Base-by-base conservation (phyloP, 495 filamentous ascomycete genomes). In the Entonaema liquescens region DNA sequence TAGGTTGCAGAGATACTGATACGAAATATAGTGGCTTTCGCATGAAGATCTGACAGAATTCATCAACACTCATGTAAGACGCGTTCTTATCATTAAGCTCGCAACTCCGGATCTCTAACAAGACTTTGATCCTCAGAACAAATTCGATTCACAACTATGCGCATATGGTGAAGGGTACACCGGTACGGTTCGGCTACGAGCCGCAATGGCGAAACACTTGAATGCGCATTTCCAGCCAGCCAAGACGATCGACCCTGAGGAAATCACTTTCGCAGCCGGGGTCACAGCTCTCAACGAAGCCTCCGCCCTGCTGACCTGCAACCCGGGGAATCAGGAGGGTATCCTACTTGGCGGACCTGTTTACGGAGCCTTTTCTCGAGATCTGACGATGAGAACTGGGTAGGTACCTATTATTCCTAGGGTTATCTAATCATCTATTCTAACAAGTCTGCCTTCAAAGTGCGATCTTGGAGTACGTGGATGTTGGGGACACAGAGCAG, bases 301-400 rank as follows among this genome's bases (percentile, higher is more conserved):
- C 40, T 67, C 83, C 12, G 81, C 82, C 0, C 80, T 79, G 71
- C 62, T 75, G 3, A 78, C 87, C 4, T 78, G 74, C 15, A 59
- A 74, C 26, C 67, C 80, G 0, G 82, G 88, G 71, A 76, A 74
- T 0, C 82, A 83, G 0, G 85, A 89, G 52, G 82, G 81, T 0
- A 82, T 89, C 35, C 52, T 89, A 17, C 75, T 89, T 0, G 82
- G 81, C 6, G 67, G 75, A 11, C 86, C 86, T 6, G 82, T 80
- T 54, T 89, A 89, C 59, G 81, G 82, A 19, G 78, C 76, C 1
- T 87, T 89, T 57, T 33, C 67, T 1, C 35, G 42, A 7, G 80
- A 78, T 54, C 62, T 76, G 21, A 57, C 23, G 2, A 74, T 71
- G 59, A 63, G 74, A 66, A 76, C 74, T 17, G 71, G 74, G 76